phyloP scores from a whole-genome alignment of 2,329 filamentous ascomycete genomes.

The Cytospora schulzeri region DNA sequence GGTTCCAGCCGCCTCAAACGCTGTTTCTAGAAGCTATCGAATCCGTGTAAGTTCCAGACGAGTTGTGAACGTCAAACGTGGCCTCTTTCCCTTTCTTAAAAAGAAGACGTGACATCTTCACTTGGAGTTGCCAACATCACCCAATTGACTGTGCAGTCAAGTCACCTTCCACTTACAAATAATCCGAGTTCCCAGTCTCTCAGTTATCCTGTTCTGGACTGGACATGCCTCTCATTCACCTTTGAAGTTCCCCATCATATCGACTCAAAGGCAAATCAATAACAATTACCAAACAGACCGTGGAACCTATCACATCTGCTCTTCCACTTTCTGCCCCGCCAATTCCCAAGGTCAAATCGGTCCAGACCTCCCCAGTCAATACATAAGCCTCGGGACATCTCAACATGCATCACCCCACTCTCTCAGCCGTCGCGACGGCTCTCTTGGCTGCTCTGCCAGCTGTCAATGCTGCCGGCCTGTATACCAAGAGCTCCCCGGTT shows the following conservation, averaged over 20 bases:
- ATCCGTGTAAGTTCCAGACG: neutral
- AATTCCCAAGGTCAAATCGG: neutral
- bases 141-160: neutral
- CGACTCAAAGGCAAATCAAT: neutral
- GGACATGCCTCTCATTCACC: slow-evolving; percentile 23
- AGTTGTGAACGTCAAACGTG: slow-evolving; percentile 43
- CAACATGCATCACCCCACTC: slow-evolving; percentile 56
- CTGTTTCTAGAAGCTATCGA: slow-evolving; percentile 21
- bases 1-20: slow-evolving; percentile 3
- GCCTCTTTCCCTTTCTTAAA: slow-evolving; percentile 38
- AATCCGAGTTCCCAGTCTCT: slow-evolving; percentile 12
- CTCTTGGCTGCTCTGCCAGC: slow-evolving; percentile 67
- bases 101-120: slow-evolving; percentile 31
- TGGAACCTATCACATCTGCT: neutral
- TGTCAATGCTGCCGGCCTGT: slow-evolving; percentile 67
- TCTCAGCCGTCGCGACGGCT: slow-evolving; percentile 60
- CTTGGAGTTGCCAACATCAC: neutral
- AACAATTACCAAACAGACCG: neutral
- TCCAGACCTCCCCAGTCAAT: slow-evolving; percentile 6
- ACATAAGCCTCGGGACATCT: slow-evolving; percentile 1
- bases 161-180: neutral
- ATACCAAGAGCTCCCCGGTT: slow-evolving; percentile 84
- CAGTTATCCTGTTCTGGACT: slow-evolving; percentile 4
- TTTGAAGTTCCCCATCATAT: slow-evolving; percentile 14
- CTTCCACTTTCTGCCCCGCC: slow-evolving; percentile 10